These are phyloP conservation scores for Fonsecaea multimorphosa DNA, from an alignment of 2,329 filamentous ascomycete genomes.

Conservation along the genomic window DNA sequence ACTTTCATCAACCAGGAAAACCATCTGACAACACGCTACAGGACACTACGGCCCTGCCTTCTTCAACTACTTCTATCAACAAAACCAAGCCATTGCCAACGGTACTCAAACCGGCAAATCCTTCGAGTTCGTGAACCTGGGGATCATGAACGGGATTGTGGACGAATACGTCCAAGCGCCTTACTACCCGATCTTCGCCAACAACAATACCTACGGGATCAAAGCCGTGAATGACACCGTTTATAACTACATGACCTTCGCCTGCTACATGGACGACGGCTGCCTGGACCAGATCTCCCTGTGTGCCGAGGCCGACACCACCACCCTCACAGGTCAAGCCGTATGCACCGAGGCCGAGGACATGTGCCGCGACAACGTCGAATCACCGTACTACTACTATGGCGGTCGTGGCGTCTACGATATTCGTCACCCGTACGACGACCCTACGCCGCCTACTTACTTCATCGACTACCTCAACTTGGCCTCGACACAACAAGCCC, in stretches of 20 bases:
- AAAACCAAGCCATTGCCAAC: slow-evolving; percentile 62
- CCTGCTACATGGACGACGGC: slow-evolving; percentile 65
- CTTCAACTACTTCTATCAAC: slow-evolving; percentile 63
- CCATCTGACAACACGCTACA: slow-evolving; percentile 2
- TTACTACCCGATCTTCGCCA: slow-evolving; percentile 60
- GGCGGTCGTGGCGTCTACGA: slow-evolving; percentile 65
- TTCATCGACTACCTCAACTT: slow-evolving; percentile 68
- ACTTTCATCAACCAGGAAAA: neutral
- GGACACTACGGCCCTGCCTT: slow-evolving; percentile 62
- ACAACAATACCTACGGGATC: slow-evolving; percentile 64
- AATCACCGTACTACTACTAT: slow-evolving; percentile 62
- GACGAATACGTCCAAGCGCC: slow-evolving; percentile 58
- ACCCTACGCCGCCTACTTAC: slow-evolving; percentile 68
- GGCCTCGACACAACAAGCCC: slow-evolving; percentile 59
- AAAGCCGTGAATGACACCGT: slow-evolving; percentile 62
- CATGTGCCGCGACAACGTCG: slow-evolving; percentile 64
- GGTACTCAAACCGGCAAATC: slow-evolving; percentile 56
- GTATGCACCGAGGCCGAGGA: slow-evolving; percentile 62
- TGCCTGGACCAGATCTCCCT: slow-evolving; percentile 69
- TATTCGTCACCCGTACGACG: slow-evolving; percentile 61
- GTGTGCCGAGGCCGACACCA: slow-evolving; percentile 66
- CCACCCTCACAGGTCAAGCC: slow-evolving; percentile 57
- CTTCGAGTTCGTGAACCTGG: slow-evolving; percentile 61
- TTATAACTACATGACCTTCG: slow-evolving; percentile 65
- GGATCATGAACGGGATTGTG: slow-evolving; percentile 64